Base-by-base conservation (phyloP, 2,329 filamentous ascomycete genomes). In the Lachnellula hyalina region DNA sequence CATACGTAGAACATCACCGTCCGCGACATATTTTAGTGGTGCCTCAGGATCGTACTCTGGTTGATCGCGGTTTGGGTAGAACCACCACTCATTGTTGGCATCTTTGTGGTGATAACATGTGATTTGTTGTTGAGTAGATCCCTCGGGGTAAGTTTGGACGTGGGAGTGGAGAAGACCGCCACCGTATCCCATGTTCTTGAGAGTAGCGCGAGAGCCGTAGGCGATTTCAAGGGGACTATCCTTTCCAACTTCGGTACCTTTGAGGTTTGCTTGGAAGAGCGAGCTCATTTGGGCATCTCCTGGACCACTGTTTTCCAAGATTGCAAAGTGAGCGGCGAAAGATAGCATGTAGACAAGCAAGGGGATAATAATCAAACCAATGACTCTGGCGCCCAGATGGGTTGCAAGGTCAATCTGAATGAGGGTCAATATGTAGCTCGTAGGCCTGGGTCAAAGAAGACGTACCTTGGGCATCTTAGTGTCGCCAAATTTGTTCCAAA, bases 241-340 rank as follows among this genome's bases (percentile, higher is more conserved):
- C 72, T 90, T 91, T 68, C 93, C 93, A 59, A 99, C 93, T 61
- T 95, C 89, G 11, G 93, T 97, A 25, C 94, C 94, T 66, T 84
- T 86, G 38, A 99, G 81, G 70, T 99, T 99, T 47, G 95, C 94
- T 72, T 99, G 94, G 82, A 99, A 99, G 49, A 99, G 83, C 25
- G 94, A 99, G 76, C 92, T 96, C 94, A 99, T 99, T 74, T 99
- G 94, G n/a, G 94, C 94, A 76, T 99, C 94, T 52, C 94, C 94
- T 7, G 95, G 94, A 19, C 94, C 94, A 65, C 87, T 93, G 74
- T 90, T 93, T 72, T 95, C 90, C 55, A 99, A 82, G 60, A 99
- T 90, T 59, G 90, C 80, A 73, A 99, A 99, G 75, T 99, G 94
- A 52, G 96, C 75, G 65, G 89, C 95, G 72, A 99, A 99, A 44